These are phyloP conservation scores for Colletotrichum lindemuthianum DNA, from an alignment of 2,329 filamentous ascomycete genomes.

Conservation along the genomic window DNA sequence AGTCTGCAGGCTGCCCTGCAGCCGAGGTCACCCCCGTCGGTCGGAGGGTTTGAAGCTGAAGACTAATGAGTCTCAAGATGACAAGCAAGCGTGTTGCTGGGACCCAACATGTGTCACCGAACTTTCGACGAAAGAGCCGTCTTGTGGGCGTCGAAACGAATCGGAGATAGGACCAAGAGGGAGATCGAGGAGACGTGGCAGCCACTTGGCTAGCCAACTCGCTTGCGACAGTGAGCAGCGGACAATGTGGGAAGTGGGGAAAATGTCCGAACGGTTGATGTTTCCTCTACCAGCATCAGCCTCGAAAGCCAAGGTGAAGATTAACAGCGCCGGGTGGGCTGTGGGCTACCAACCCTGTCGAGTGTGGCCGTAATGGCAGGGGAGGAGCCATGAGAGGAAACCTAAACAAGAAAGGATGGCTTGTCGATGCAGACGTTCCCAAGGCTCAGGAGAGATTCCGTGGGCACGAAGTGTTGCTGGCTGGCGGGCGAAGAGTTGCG, in stretches of 20 bases:
- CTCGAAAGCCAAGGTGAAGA: not conserved
- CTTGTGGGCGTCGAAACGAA: slow-evolving; percentile 32
- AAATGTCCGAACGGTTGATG: slow-evolving; percentile 33
- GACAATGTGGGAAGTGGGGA: not conserved
- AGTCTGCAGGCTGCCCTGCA: slow-evolving; percentile 8
- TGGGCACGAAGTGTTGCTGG: too few relatives aligned
- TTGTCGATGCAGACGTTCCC: slow-evolving; percentile 2
- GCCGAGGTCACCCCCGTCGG: slow-evolving; percentile 9
- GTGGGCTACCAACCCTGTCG: slow-evolving; percentile 23
- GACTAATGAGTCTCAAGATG: slow-evolving; percentile 32
- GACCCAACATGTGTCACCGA: slow-evolving; percentile 27
- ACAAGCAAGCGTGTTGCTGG: slow-evolving; percentile 27
- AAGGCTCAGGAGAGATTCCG: not conserved
- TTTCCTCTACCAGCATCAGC: slow-evolving; percentile 31
- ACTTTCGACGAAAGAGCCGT: slow-evolving; percentile 24
- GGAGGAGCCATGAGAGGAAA: slow-evolving; percentile 7
- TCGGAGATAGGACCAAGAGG: not conserved
- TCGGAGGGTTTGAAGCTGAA: slow-evolving; percentile 32
- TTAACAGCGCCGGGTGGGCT: slow-evolving; percentile 17
- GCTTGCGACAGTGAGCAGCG: not conserved
- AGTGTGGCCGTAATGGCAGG: slow-evolving; percentile 3
- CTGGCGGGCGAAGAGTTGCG: too few relatives aligned
- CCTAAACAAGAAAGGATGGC: not conserved
- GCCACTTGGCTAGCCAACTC: slow-evolving; percentile 4
- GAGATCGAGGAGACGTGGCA: not conserved